A percentile compares a stretch with the other conserved stretches of the same genome.
These are phyloP conservation scores for Edaphochlamys debaryana DNA, from an alignment of 139 green algal species.

Conservation along the genomic window DNA sequence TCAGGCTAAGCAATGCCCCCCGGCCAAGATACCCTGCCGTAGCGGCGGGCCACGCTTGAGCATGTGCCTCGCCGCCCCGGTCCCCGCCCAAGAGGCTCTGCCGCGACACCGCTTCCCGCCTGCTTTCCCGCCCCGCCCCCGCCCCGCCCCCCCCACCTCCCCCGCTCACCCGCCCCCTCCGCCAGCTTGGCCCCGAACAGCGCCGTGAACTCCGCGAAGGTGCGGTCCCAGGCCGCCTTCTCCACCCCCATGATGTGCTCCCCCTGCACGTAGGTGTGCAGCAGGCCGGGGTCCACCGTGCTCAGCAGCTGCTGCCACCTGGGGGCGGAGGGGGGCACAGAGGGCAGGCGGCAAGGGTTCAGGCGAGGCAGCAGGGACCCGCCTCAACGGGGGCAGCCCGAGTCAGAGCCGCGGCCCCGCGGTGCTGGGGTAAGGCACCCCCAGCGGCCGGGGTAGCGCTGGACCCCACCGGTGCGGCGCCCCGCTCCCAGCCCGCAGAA, in stretches of 20 bases:
- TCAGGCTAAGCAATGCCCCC: neutral
- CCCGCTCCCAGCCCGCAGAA: neutral
- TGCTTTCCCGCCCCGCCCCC: neutral
- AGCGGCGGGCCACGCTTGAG: neutral
- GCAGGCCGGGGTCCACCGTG: neutral
- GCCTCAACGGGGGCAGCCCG: too few species aligned
- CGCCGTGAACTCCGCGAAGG: conserved; percentile 25
- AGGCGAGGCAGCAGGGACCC: too few species aligned
- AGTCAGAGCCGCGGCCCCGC: too few species aligned
- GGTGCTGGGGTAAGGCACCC: too few species aligned
- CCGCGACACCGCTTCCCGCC: neutral
- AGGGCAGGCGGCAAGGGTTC: too few species aligned
- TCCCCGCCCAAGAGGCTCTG: neutral
- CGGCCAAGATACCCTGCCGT: neutral
- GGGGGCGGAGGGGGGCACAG: neutral
- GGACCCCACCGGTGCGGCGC: neutral
- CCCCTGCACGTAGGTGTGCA: neutral
- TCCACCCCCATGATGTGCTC: conserved; percentile 15
- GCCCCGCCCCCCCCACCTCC: neutral
- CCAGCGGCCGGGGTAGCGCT: too few species aligned
- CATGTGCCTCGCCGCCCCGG: too few species aligned
- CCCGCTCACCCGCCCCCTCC: conserved; percentile 5
- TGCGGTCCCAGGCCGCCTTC: neutral
- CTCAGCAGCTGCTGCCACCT: neutral
- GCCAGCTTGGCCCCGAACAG: conserved; percentile 21